Percentiles rank a stretch among this genome's conserved stretches.
These are phyloP conservation scores for Blastocystis sp. DNA, from an alignment of 352 stramenopile species.

Conservation along the genomic window DNA sequence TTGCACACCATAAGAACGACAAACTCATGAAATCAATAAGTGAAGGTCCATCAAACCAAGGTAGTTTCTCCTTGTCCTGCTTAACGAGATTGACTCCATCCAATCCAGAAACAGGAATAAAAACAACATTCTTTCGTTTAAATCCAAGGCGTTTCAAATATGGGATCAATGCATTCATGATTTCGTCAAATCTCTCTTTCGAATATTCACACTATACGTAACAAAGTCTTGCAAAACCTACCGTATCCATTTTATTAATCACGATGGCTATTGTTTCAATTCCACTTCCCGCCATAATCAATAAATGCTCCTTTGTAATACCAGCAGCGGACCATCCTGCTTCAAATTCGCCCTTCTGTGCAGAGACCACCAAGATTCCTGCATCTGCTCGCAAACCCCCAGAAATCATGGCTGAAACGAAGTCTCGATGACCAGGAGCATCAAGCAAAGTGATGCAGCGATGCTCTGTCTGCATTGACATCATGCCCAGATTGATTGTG, in stretches of 20 bases:
- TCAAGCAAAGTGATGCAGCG: constrained; percentile 79
- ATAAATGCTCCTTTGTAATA: constrained; percentile 93
- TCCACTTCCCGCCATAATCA: constrained; percentile 83
- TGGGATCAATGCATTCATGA: constrained; percentile 70
- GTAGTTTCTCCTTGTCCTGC: constrained; percentile 67
- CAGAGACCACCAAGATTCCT: constrained; percentile 85
- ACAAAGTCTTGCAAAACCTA: constrained; percentile 63
- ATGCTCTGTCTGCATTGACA: constrained; percentile 71
- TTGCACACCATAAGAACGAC: neutral
- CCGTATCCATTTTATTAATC: constrained; percentile 94
- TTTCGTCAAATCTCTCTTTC: constrained; percentile 73
- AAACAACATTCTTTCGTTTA: constrained; percentile 67
- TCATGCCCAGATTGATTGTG: constrained; percentile 91
- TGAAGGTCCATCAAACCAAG: constrained; percentile 74
- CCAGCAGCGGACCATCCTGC: constrained; percentile 84
- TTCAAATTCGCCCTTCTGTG: constrained; percentile 86
- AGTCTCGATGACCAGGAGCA: constrained; percentile 89
- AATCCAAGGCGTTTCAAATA: constrained; percentile 74
- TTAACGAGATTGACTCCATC: constrained; percentile 75
- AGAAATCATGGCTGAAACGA: constrained; percentile 95
- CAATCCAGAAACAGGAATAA: constrained; percentile 78
- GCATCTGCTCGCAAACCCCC: constrained; percentile 80
- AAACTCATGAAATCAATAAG: constrained; percentile 72
- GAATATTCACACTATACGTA: constrained; percentile 69
- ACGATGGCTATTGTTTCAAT: constrained; percentile 88